These are phyloP conservation scores for Chionographis japonica DNA, from an alignment of 106 monocot species.

Conservation along the genomic window DNA sequence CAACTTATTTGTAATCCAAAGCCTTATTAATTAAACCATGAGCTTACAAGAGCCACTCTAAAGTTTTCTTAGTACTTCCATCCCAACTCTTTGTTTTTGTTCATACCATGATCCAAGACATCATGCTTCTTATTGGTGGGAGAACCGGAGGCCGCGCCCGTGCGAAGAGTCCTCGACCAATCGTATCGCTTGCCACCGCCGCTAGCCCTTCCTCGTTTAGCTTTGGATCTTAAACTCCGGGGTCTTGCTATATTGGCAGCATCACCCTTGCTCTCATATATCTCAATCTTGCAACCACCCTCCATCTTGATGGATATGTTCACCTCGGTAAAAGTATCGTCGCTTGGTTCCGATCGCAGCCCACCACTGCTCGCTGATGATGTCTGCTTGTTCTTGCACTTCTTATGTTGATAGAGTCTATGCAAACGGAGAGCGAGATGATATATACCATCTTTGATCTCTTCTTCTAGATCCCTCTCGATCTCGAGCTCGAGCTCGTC, in stretches of 20 bases:
- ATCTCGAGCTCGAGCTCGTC: conserved; percentile 27
- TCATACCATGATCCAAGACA: background rate
- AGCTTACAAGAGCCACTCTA: too few species aligned
- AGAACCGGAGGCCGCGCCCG: background rate
- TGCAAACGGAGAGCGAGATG: conserved; percentile 21
- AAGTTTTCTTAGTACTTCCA: background rate
- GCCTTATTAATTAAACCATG: too few species aligned
- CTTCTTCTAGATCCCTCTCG: conserved; percentile 36
- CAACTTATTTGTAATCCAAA: too few species aligned
- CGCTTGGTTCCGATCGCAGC: background rate
- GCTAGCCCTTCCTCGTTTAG: background rate
- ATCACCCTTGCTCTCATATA: conserved; percentile 3
- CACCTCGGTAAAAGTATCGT: conserved; percentile 7
- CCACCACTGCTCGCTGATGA: too few species aligned
- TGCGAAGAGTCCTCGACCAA: background rate
- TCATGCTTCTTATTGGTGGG: background rate
- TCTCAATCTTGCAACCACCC: conserved; percentile 16
- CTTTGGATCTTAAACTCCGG: background rate
- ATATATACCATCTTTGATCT: conserved; percentile 32
- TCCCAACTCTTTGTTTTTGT: background rate
- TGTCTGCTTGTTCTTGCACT: background rate
- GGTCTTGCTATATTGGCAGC: background rate
- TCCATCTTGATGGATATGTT: conserved; percentile 14
- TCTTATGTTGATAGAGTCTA: conserved; percentile 21
- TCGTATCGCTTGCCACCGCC: background rate